Base-by-base conservation (phyloP, 139 green algal species). In the Tetraselmis chui region DNA sequence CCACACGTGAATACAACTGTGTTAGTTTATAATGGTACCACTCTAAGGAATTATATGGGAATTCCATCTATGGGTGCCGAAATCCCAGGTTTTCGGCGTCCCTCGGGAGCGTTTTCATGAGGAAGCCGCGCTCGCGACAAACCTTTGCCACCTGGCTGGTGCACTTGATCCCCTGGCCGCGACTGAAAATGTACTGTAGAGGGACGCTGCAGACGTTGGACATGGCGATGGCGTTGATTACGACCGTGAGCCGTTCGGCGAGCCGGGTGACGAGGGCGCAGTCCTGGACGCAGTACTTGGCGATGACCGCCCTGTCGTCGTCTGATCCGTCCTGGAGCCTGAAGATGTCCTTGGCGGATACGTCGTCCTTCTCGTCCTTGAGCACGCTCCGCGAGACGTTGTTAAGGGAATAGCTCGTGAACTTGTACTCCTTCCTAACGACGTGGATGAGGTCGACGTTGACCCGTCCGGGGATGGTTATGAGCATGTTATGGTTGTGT, bases 141-240 rank as follows among this genome's bases (percentile, higher is more conserved):
- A 67, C 45, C 45, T 18, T 67, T 5, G 45, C 45, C 45, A 67
- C 45, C 45, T 67, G 45, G 45, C 45, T 67, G 59, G 84, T 82
- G 76, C 83, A 82, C 80, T 87, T 87, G 80, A 87, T 76, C 29
- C 83, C 83, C 83, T 87, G 83, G 1, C 83, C 83, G 22, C 83
- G 79, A 80, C 81, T 84, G 80, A 87, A 87, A 28, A 87, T 87
- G 59, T 75, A 87, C 28, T 59, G 79, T 26, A 87, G 80, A n/a
- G 83, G 83, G n/a, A 87, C 83, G 75, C 1, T 28, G 76, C 83
- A 87, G 26, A 87, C 83, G 80, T 87, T 87, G 30, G 83, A 80
- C 80, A 87, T 87, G 76, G 79, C 83, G 29, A 82, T 76, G 59
- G 81, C 84, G 80, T 84, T 84, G 76, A 30, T 30, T 1, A 87